Evolutionary conservation across 2,329 filamentous ascomycete species (phyloP).

Genomic region (Bipolaris sorokiniana): DNA sequence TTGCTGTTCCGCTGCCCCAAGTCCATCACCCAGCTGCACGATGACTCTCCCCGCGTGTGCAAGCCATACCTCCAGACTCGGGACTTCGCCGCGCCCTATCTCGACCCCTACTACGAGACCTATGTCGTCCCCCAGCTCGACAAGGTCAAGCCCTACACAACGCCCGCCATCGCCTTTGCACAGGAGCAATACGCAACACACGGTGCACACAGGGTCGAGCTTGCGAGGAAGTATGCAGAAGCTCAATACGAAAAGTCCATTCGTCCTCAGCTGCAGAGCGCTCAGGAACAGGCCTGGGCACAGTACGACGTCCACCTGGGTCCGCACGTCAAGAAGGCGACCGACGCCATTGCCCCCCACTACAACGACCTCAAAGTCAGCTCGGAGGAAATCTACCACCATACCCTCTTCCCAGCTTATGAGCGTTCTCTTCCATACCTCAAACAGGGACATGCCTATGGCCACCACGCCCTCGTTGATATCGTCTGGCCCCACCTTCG

Average conservation of each 20-base stretch:
- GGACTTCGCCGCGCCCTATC: conserved; percentile 72
- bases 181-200: conserved; percentile 69
- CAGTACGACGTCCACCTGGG: conserved; percentile 75
- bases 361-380: conserved; percentile 69
- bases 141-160: conserved; percentile 73
- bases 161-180: conserved; percentile 70
- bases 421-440: conserved; percentile 75
- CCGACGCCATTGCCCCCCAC: conserved; percentile 70
- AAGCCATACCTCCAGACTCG: conserved; percentile 74
- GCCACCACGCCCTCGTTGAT: conserved; percentile 69
- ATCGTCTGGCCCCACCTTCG: conserved; percentile 75
- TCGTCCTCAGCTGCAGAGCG: conserved; percentile 73
- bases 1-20: conserved; percentile 83
- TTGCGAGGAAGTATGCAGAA: conserved; percentile 69
- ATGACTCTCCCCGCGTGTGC: conserved; percentile 78
- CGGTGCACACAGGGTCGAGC: conserved; percentile 73
- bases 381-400: conserved; percentile 71
- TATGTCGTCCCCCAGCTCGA: conserved; percentile 87
- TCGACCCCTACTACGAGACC: conserved; percentile 82
- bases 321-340: conserved; percentile 72
- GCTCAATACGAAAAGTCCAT: conserved; percentile 80
- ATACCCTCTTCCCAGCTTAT: conserved; percentile 77
- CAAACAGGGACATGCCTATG: conserved; percentile 68
- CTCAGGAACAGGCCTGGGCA: conserved; percentile 64
- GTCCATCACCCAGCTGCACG: conserved; percentile 69